phyloP scores from a whole-genome alignment of 768 basidiomycete genomes.

The Hypsizygus marmoreus region DNA sequence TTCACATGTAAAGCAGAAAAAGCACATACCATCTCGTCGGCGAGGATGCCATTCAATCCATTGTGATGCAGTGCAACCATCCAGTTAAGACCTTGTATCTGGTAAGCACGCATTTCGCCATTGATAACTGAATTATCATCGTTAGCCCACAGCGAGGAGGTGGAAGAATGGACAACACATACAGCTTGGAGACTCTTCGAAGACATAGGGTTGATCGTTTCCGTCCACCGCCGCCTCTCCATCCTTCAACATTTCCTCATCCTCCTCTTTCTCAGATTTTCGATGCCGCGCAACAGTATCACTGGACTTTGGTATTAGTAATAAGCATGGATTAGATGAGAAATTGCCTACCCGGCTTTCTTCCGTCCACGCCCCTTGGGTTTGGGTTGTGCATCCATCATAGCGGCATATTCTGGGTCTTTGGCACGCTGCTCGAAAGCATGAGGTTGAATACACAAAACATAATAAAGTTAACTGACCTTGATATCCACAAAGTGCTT shows the following conservation, averaged over 20 bases:
- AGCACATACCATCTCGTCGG: slow-evolving; percentile 84
- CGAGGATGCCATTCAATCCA: slow-evolving; percentile 94
- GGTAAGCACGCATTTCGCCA: slow-evolving; percentile 91
- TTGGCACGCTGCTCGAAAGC: slow-evolving; percentile 62
- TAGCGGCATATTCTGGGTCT: slow-evolving; percentile 89
- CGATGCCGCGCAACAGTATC: slow-evolving; percentile 82
- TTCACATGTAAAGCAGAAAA: slow-evolving; percentile 3
- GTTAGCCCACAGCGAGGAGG: neutral
- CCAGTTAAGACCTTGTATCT: slow-evolving; percentile 96
- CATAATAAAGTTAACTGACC: slow-evolving; percentile 40
- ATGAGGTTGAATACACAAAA: slow-evolving; percentile 1
- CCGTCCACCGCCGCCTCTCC: slow-evolving; percentile 79
- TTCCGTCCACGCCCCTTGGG: slow-evolving; percentile 85
- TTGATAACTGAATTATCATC: slow-evolving; percentile 64
- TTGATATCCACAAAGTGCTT: slow-evolving; percentile 98
- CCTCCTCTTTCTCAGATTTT: slow-evolving; percentile 98
- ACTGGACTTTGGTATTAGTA: slow-evolving; percentile 35
- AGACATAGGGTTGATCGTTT: slow-evolving; percentile 89
- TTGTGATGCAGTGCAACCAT: slow-evolving; percentile 96
- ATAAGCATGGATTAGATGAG: neutral
- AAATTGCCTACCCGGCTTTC: slow-evolving; percentile 64
- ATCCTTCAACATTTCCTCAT: slow-evolving; percentile 91
- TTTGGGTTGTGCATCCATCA: slow-evolving; percentile 86
- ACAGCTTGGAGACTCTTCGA: slow-evolving; percentile 94
- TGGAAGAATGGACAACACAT: slow-evolving; percentile 24